Evolutionary conservation across 495 filamentous ascomycete genomes (phyloP).

Genomic region (Penicillium argentinense): DNA sequence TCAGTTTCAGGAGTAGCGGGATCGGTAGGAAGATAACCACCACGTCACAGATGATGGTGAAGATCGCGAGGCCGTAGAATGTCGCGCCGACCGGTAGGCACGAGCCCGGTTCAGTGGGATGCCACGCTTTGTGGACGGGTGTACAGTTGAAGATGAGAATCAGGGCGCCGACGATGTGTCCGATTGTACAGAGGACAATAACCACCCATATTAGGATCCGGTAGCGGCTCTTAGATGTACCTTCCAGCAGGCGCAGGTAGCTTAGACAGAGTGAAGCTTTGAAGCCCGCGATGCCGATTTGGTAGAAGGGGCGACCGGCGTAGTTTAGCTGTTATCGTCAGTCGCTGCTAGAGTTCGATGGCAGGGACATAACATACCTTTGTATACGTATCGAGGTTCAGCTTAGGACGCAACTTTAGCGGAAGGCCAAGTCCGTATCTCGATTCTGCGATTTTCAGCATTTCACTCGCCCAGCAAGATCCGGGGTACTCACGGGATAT

Average conservation of each 20-base stretch:
- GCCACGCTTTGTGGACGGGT: constrained; percentile 50
- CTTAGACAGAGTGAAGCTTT: constrained; percentile 59
- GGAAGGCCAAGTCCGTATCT: constrained; percentile 53
- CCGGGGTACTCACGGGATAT: constrained; percentile 44
- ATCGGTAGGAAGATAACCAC: constrained; percentile 54
- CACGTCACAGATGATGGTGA: constrained; percentile 54
- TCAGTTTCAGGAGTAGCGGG: constrained; percentile 51
- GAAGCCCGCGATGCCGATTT: constrained; percentile 57
- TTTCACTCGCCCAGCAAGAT: constrained; percentile 2
- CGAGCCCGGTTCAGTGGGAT: constrained; percentile 30
- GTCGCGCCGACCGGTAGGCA: constrained; percentile 52
- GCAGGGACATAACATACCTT: constrained; percentile 19
- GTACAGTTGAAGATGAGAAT: constrained; percentile 54
- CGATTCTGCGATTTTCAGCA: constrained; percentile 36
- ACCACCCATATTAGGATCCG: constrained; percentile 48
- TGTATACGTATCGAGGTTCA: constrained; percentile 40
- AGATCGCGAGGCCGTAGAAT: constrained; percentile 53
- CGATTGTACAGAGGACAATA: constrained; percentile 40
- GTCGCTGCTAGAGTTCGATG: neutral
- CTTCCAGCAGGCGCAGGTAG: constrained; percentile 53
- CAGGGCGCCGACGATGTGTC: constrained; percentile 50
- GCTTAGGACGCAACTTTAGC: constrained; percentile 36
- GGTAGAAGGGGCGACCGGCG: constrained; percentile 58
- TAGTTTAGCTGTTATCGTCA: constrained; percentile 43
- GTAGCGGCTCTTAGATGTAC: constrained; percentile 47